Percentiles rank a stretch among this genome's conserved stretches.
Evolutionary conservation across 805 yeast genomes (phyloP).

Genomic region (Yarrowia hollandica): DNA sequence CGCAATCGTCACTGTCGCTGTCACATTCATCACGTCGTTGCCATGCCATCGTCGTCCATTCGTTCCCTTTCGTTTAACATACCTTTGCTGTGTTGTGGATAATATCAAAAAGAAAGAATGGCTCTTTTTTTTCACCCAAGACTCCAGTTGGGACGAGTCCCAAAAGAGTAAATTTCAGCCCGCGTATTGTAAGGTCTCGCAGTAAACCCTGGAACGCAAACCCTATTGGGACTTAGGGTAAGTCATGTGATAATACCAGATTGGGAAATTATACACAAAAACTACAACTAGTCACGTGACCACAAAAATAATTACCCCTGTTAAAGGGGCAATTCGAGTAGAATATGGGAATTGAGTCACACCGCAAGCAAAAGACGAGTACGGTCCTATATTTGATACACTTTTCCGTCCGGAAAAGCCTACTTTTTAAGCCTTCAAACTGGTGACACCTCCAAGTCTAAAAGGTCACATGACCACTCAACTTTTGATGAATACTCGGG

Average conservation of each 20-base stretch:
- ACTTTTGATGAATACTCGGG: too few relatives aligned
- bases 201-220: background rate
- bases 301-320: background rate
- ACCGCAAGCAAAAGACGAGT: too few relatives aligned
- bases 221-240: conserved; percentile 23
- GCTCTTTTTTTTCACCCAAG: conserved; percentile 24
- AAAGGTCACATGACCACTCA: conserved; percentile 22
- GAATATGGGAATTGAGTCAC: too few relatives aligned
- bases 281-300: background rate
- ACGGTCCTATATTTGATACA: too few relatives aligned
- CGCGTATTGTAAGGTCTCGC: conserved; percentile 20
- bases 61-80: conserved; percentile 18
- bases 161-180: conserved; percentile 29
- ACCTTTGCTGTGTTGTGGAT: conserved; percentile 29
- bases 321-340: background rate
- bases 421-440: too few relatives aligned
- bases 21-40: background rate
- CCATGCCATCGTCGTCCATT: background rate
- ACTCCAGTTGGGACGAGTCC: conserved; percentile 22
- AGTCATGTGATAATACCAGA: background rate
- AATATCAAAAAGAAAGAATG: conserved; percentile 17
- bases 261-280: background rate
- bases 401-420: too few relatives aligned
- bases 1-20: background rate
- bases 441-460: background rate